phyloP scores from a whole-genome alignment of 768 basidiomycete genomes.

The Udeniomyces megalosporus region DNA sequence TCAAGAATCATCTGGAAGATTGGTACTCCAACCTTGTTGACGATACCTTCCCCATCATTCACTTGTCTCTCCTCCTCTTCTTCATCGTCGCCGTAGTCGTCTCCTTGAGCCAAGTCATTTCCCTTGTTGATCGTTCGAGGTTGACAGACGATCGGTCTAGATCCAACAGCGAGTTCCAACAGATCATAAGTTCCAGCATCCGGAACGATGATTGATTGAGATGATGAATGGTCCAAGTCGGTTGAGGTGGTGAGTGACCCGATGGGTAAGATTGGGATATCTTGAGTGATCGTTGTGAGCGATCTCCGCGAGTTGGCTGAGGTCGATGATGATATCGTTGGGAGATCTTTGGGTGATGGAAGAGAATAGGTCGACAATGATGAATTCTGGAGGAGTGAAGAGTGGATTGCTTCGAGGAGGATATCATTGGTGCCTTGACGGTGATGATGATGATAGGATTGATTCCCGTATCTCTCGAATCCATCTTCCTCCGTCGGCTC shows the following conservation, averaged over 20 bases:
- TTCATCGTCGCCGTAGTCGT: no score
- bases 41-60: no score
- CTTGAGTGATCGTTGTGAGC: no score
- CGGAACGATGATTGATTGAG: no score
- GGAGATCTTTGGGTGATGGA: not conserved
- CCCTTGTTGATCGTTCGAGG: no score
- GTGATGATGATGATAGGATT: not conserved
- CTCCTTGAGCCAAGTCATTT: no score
- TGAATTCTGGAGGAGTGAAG: not conserved
- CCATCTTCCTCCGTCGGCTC: not conserved
- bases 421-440: not conserved
- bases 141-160: conserved; percentile 18
- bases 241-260: conserved; percentile 21
- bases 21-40: no score
- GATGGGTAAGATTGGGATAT: conserved; percentile 20
- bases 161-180: conserved; percentile 17
- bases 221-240: no score
- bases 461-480: not conserved
- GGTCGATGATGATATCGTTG: not conserved
- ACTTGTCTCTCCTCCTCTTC: no score
- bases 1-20: no score
- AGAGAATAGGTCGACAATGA: not conserved
- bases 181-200: conserved; percentile 18
- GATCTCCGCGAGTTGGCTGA: conserved; percentile 14
- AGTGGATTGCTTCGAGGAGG: not conserved